Conservation (phyloP, 148 eudicot species). For the Chenopodium berlandieri region DNA sequence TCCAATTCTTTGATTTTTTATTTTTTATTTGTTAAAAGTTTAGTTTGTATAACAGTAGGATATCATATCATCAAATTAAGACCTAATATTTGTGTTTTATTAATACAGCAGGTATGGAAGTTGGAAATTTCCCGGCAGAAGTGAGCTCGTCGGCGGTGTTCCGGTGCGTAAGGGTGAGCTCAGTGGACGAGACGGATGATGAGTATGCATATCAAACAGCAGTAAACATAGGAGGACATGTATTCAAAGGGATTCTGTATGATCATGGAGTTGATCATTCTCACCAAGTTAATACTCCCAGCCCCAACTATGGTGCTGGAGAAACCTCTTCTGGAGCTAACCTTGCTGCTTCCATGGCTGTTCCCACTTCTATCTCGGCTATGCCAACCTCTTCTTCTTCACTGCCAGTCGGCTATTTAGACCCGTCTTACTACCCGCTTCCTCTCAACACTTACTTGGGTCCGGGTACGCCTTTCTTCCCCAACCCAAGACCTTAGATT, state of each 20-base stretch:
- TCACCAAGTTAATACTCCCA: neutral
- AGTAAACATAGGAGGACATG: conserved; percentile 76
- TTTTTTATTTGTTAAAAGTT: no score
- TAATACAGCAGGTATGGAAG: conserved; percentile 46
- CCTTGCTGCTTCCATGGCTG: conserved; percentile 16
- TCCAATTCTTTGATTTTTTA: no score
- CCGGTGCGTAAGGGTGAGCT: conserved; percentile 71
- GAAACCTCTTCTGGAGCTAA: conserved; percentile 53
- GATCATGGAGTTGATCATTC: conserved; percentile 65
- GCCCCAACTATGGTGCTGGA: conserved; percentile 12
- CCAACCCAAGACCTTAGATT: conserved; percentile 59
- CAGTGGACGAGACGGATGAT: conserved; percentile 50
- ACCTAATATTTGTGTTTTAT: neutral
- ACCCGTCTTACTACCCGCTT: conserved; percentile 50
- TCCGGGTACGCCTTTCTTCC: conserved; percentile 88
- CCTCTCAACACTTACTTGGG: conserved; percentile 48
- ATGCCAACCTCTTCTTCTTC: conserved; percentile 19
- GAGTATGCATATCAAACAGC: conserved; percentile 81
- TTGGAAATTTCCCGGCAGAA: conserved; percentile 68
- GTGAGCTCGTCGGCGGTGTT: conserved; percentile 54
- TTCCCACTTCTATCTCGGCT: neutral
- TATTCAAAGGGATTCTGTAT: conserved; percentile 74
- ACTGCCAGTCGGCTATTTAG: conserved; percentile 32
- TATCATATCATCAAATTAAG: neutral
- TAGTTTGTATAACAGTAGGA: no score